Evolutionary conservation across 768 basidiomycete genomes (phyloP).

Genomic region (Phylloporus sp.): DNA sequence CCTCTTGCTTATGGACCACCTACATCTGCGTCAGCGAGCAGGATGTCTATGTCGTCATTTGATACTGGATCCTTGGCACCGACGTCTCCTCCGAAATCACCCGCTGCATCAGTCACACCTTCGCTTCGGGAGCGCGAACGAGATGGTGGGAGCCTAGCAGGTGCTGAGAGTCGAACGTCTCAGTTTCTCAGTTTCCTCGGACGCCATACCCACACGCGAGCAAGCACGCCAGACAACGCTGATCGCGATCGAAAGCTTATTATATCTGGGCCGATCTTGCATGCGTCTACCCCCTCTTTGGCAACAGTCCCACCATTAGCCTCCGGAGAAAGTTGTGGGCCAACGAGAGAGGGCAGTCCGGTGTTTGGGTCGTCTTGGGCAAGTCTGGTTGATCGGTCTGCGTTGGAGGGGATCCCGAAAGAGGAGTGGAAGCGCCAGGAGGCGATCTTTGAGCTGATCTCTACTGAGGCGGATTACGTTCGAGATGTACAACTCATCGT

Average conservation of each 20-base stretch:
- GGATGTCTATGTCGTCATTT: constrained; percentile 63
- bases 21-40: constrained; percentile 28
- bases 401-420: constrained; percentile 73
- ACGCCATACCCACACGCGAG: constrained; percentile 33
- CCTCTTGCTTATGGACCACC: not conserved
- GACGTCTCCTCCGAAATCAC: constrained; percentile 41
- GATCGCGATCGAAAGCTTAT: constrained; percentile 41
- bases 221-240: constrained; percentile 49
- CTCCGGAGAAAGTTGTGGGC: constrained; percentile 7
- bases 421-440: constrained; percentile 87
- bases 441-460: constrained; percentile 93
- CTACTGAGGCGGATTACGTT: constrained; percentile 87
- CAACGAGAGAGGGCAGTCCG: constrained; percentile 48
- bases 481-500: constrained; percentile 89
- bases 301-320: not conserved
- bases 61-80: constrained; percentile 36
- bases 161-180: constrained; percentile 39
- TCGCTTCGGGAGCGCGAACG: constrained; percentile 28
- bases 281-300: constrained; percentile 24
- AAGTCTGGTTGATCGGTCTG: constrained; percentile 82
- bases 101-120: constrained; percentile 30
- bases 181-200: constrained; percentile 62
- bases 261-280: constrained; percentile 69
- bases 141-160: not conserved
- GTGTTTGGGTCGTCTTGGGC: constrained; percentile 83